These are phyloP conservation scores for Microbotryum violaceum DNA, from an alignment of 1,284 basidiomycete species.

Conservation along the genomic window DNA sequence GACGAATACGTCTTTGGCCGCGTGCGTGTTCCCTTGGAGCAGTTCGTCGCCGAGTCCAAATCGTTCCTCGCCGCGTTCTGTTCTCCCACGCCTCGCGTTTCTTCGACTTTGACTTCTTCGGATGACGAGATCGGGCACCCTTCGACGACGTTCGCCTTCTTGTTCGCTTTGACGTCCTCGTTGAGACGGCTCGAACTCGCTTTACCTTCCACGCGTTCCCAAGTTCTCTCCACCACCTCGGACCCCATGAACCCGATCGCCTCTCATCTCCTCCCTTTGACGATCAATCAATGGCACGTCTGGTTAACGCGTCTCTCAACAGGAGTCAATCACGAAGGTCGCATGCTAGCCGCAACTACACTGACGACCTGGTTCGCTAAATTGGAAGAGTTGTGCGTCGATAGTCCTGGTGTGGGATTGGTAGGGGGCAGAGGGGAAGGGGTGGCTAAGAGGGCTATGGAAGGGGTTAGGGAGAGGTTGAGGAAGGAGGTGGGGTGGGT, in stretches of 20 bases:
- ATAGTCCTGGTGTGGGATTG: background rate
- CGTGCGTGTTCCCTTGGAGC: slow-evolving; percentile 30
- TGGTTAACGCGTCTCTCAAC: slow-evolving; percentile 29
- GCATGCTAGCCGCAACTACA: slow-evolving; percentile 24
- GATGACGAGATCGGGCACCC: slow-evolving; percentile 18
- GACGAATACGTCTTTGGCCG: slow-evolving; percentile 33
- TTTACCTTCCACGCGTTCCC: slow-evolving; percentile 6
- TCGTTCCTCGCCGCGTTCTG: slow-evolving; percentile 17
- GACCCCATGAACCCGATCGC: slow-evolving; percentile 10
- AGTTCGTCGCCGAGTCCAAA: slow-evolving; percentile 26
- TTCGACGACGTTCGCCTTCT: slow-evolving; percentile 27
- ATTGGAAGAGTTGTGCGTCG: slow-evolving; percentile 27
- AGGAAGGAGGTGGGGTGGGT: slow-evolving; percentile 34
- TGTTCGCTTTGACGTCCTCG: slow-evolving; percentile 16
- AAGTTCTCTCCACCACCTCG: background rate
- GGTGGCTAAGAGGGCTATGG: slow-evolving; percentile 24
- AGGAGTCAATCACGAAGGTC: slow-evolving; percentile 28
- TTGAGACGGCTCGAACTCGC: slow-evolving; percentile 15
- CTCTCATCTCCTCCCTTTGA: slow-evolving; percentile 23
- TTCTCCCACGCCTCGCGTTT: slow-evolving; percentile 9
- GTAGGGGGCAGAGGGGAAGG: background rate
- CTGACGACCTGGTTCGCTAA: slow-evolving; percentile 27
- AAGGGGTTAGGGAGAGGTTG: slow-evolving; percentile 32
- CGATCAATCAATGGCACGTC: slow-evolving; percentile 34
- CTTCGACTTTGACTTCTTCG: background rate